Evolutionary conservation across 768 basidiomycete genomes (phyloP).

Genomic region (Lactifluus subvellereus): DNA sequence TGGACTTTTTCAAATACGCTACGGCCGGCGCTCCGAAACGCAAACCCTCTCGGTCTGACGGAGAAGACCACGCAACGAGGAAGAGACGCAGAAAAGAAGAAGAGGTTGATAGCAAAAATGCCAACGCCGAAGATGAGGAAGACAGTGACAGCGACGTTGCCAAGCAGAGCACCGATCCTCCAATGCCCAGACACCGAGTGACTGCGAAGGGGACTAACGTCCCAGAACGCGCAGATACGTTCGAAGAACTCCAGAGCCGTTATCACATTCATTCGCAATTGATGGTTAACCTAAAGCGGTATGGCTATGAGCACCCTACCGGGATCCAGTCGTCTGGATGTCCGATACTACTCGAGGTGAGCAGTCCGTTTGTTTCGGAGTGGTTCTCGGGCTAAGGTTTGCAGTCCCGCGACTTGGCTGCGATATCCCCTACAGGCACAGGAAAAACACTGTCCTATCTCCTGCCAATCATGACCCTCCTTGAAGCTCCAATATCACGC

Average conservation of each 20-base stretch:
- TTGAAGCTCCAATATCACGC: slow-evolving; percentile 50
- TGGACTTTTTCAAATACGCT: slow-evolving; percentile 92
- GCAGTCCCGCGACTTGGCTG: slow-evolving; percentile 80
- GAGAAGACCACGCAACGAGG: slow-evolving; percentile 14
- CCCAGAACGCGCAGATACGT: slow-evolving; percentile 52
- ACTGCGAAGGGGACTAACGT: slow-evolving; percentile 67
- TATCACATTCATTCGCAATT: slow-evolving; percentile 56
- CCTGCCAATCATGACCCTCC: slow-evolving; percentile 65
- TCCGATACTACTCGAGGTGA: slow-evolving; percentile 74
- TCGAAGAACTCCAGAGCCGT: slow-evolving; percentile 52
- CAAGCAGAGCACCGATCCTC: slow-evolving; percentile 25
- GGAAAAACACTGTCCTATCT: slow-evolving; percentile 96
- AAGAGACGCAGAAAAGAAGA: slow-evolving; percentile 11
- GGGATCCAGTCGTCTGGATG: slow-evolving; percentile 76
- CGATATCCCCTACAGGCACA: slow-evolving; percentile 95
- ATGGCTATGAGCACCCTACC: slow-evolving; percentile 64
- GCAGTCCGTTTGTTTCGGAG: slow-evolving; percentile 21
- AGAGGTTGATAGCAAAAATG: slow-evolving; percentile 27
- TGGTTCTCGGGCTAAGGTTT: not conserved
- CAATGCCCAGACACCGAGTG: slow-evolving; percentile 53
- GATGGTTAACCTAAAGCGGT: slow-evolving; percentile 54
- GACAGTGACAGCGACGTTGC: slow-evolving; percentile 26
- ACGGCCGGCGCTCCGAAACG: slow-evolving; percentile 50
- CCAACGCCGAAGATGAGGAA: slow-evolving; percentile 28
- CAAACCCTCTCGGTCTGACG: slow-evolving; percentile 31